These are phyloP conservation scores for Tetraselmis striata DNA, from an alignment of 139 green algal species.

Conservation along the genomic window DNA sequence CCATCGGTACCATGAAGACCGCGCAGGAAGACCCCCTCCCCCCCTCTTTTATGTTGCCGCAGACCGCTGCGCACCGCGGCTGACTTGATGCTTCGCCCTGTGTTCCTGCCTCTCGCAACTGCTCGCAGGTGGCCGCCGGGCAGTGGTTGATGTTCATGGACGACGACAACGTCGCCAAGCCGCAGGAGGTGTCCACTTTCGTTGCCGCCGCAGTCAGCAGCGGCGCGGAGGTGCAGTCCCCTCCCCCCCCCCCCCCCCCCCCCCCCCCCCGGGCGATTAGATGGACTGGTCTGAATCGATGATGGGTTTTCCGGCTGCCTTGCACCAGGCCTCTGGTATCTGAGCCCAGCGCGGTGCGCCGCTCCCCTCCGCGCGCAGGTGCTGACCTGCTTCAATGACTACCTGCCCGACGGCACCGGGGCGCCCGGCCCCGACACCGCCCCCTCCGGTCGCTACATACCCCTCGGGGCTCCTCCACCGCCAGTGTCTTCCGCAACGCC, in stretches of 20 bases:
- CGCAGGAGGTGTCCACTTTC: neutral
- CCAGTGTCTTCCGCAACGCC: neutral
- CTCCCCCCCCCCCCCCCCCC: too few species aligned
- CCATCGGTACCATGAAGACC: too few species aligned
- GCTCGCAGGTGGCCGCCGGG: neutral
- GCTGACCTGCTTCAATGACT: slow-evolving; percentile 1
- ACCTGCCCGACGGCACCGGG: neutral
- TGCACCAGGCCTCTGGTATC: too few species aligned
- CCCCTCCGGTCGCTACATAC: neutral
- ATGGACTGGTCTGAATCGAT: too few species aligned
- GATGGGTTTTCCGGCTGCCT: too few species aligned
- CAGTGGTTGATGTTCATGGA: slow-evolving; percentile 5
- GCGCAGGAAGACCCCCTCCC: too few species aligned
- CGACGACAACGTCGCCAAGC: slow-evolving; percentile 3
- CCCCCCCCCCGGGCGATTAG: too few species aligned
- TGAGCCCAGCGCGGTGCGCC: too few species aligned
- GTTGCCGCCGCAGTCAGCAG: neutral
- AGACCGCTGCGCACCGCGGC: too few species aligned
- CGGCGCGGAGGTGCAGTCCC: neutral
- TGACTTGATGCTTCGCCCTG: too few species aligned
- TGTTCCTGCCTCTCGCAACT: too few species aligned
- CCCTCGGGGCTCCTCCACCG: slow-evolving; percentile 1
- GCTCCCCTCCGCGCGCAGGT: neutral
- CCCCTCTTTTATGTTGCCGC: too few species aligned
- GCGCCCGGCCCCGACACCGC: neutral